Evolutionary conservation across 2,329 filamentous ascomycete species (phyloP).

Genomic region (Aspergillus fijiensis): DNA sequence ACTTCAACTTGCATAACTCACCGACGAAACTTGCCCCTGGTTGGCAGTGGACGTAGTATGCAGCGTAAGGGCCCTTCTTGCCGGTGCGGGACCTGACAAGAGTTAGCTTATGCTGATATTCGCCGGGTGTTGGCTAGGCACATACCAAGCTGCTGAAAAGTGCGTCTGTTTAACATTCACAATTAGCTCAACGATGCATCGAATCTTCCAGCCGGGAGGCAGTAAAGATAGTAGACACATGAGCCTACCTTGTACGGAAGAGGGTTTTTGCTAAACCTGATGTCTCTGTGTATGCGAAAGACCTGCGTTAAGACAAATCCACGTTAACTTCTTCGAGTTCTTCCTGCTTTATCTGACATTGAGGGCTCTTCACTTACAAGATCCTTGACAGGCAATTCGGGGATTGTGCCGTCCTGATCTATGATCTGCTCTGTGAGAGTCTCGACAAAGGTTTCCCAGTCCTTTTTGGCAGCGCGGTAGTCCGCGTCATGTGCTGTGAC

Average conservation of each 20-base stretch:
- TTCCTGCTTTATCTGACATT: not conserved
- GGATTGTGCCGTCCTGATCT: slow-evolving; percentile 75
- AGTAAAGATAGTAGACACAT: not conserved
- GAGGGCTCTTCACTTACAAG: slow-evolving; percentile 51
- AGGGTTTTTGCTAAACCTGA: slow-evolving; percentile 78
- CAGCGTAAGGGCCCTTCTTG: slow-evolving; percentile 81
- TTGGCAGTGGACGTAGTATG: slow-evolving; percentile 83
- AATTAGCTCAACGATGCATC: slow-evolving; percentile 10
- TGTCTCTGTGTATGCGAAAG: slow-evolving; percentile 83
- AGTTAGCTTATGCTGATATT: slow-evolving; percentile 22
- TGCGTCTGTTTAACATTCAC: slow-evolving; percentile 58
- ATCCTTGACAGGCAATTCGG: slow-evolving; percentile 82
- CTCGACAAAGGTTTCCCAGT: slow-evolving; percentile 79
- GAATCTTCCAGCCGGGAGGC: not conserved
- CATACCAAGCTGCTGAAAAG: slow-evolving; percentile 77
- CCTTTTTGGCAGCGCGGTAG: slow-evolving; percentile 73
- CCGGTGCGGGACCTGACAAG: slow-evolving; percentile 70
- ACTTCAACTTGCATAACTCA: slow-evolving; percentile 41
- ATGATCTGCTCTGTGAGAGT: slow-evolving; percentile 68
- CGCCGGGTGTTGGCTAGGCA: slow-evolving; percentile 12
- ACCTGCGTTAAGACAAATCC: slow-evolving; percentile 45
- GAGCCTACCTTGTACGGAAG: slow-evolving; percentile 79
- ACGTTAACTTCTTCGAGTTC: slow-evolving; percentile 9
- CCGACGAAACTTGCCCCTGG: slow-evolving; percentile 71
- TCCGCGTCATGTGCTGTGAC: slow-evolving; percentile 71